Conservation (phyloP, 306 rosid species). For the Ammopiptanthus mongolicus region DNA sequence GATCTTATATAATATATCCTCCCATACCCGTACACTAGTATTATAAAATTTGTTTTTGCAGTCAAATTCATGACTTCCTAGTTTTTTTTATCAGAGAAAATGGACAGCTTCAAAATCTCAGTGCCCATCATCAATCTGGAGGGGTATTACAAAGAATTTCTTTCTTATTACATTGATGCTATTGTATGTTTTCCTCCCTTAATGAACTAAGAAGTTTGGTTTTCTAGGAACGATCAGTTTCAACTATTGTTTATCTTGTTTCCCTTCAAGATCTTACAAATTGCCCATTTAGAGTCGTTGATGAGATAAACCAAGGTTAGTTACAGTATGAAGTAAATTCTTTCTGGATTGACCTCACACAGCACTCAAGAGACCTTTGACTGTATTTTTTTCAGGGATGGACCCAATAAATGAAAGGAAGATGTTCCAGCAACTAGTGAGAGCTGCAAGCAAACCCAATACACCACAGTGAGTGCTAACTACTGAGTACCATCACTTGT, state of each 20-base stretch:
- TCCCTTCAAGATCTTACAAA: slow-evolving; percentile 95
- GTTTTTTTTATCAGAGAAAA: slow-evolving; percentile 47
- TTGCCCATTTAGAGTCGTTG: slow-evolving; percentile 98
- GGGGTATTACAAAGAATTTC: slow-evolving; percentile 55
- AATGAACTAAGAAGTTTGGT: slow-evolving; percentile 9
- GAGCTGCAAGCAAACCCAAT: slow-evolving; percentile 94
- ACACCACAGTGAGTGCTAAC: slow-evolving; percentile 78
- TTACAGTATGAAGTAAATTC: slow-evolving; percentile 8
- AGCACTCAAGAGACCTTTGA: neutral
- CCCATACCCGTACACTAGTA: neutral
- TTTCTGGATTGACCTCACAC: slow-evolving; percentile 11
- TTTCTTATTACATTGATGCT: slow-evolving; percentile 17
- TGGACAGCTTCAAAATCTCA: slow-evolving; percentile 78
- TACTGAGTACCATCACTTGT: slow-evolving; percentile 18
- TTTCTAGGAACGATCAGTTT: slow-evolving; percentile 83
- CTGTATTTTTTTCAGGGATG: slow-evolving; percentile 60
- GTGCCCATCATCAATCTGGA: slow-evolving; percentile 98
- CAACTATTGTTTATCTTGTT: slow-evolving; percentile 94
- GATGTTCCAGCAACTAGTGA: slow-evolving; percentile 97
- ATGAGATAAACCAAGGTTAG: slow-evolving; percentile 96
- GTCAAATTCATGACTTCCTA: slow-evolving; percentile 3
- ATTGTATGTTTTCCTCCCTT: neutral
- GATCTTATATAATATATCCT: neutral
- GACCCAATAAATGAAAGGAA: slow-evolving; percentile 97
- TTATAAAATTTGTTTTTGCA: neutral